Conservation (phyloP, 306 rosid species). For the Notholithocarpus densiflorus region DNA sequence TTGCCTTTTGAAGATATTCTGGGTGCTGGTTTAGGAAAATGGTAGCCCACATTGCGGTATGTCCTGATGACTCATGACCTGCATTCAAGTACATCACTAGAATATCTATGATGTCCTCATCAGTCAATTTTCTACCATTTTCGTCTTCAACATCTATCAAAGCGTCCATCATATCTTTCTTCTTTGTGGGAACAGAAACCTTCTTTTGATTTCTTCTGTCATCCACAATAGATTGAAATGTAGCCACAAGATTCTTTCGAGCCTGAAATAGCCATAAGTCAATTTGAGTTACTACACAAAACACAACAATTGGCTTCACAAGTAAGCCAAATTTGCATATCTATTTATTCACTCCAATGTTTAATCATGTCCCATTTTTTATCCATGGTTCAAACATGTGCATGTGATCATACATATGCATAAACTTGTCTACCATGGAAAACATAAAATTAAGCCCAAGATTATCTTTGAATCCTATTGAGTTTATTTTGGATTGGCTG, state of each 20-base stretch:
- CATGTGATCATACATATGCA: too few species aligned
- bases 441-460: too few species aligned
- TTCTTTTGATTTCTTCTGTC: constrained; percentile 46
- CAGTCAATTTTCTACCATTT: constrained; percentile 55
- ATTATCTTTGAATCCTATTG: not conserved
- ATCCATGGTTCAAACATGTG: too few species aligned
- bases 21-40: constrained; percentile 56
- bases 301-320: not conserved
- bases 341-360: too few species aligned
- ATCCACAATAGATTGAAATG: constrained; percentile 61
- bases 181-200: constrained; percentile 1
- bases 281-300: not conserved
- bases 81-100: constrained; percentile 91
- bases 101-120: constrained; percentile 71
- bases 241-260: constrained; percentile 56
- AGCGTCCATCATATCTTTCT: constrained; percentile 86
- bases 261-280: constrained; percentile 44
- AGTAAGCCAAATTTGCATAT: not conserved
- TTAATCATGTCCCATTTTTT: too few species aligned
- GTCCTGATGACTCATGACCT: constrained; percentile 96
- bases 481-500: not conserved
- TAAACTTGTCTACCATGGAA: too few species aligned
- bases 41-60: constrained; percentile 82
- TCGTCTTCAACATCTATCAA: constrained; percentile 75
- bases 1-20: constrained; percentile 58